phyloP scores from a whole-genome alignment of 1,139 yeast genomes.

The Suhomyces taliae region DNA sequence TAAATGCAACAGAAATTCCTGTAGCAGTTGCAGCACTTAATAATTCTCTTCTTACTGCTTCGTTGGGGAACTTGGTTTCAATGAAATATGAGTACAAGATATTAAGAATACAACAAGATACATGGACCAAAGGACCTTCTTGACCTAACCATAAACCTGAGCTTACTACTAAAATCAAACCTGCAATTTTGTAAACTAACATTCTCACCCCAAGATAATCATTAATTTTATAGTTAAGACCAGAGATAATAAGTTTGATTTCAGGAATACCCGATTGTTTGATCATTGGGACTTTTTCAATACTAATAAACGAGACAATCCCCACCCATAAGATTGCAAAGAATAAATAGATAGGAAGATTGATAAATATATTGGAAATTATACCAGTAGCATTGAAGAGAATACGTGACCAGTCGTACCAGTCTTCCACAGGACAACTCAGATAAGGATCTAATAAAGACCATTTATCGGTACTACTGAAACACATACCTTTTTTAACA shows the following conservation, averaged over 20 bases:
- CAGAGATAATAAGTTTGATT: conserved; percentile 61
- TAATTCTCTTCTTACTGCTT: conserved; percentile 60
- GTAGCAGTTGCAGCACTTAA: conserved; percentile 88
- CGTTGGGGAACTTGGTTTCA: conserved; percentile 45
- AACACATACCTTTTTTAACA: conserved; percentile 49
- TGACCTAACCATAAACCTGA: conserved; percentile 90
- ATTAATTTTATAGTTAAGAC: conserved; percentile 45
- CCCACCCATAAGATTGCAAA: conserved; percentile 29
- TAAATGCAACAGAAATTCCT: conserved; percentile 91
- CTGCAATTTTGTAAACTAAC: conserved; percentile 49
- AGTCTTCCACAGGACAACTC: conserved; percentile 46
- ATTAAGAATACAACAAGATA: conserved; percentile 64
- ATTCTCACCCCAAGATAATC: conserved; percentile 50
- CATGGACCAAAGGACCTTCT: conserved; percentile 92
- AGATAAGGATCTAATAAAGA: conserved; percentile 45
- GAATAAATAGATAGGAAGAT: conserved; percentile 39
- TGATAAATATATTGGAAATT: conserved; percentile 24
- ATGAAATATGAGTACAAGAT: conserved; percentile 32
- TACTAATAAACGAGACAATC: conserved; percentile 33
- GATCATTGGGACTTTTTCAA: conserved; percentile 42
- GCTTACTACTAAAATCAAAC: conserved; percentile 66
- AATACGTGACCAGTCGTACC: conserved; percentile 43
- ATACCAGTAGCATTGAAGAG: conserved; percentile 23
- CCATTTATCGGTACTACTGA: conserved; percentile 41
- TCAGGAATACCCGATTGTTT: conserved; percentile 72